Conservation (phyloP, 352 stramenopile genomes). For the Pythium rhizo-oryzae region DNA sequence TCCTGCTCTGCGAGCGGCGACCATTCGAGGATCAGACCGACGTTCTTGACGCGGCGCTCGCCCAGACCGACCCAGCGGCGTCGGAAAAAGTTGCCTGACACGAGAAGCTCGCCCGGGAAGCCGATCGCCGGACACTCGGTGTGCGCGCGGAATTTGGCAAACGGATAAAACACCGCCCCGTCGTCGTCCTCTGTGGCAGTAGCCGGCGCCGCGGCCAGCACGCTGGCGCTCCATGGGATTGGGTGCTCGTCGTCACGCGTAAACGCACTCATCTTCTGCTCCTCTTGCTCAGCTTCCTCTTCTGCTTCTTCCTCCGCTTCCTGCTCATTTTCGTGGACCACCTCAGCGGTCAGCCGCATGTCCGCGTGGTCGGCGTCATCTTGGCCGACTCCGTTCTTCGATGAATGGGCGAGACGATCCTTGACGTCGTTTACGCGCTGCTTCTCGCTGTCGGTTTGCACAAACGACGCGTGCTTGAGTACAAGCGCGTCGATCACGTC, state of each 20-base stretch:
- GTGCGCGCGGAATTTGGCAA: constrained; percentile 76
- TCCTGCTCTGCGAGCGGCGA: constrained; percentile 74
- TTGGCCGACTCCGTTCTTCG: constrained; percentile 39
- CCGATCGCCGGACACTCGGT: constrained; percentile 69
- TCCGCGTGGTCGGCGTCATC: constrained; percentile 67
- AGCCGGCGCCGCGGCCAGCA: constrained; percentile 37
- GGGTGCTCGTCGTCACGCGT: constrained; percentile 89
- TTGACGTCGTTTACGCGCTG: constrained; percentile 62
- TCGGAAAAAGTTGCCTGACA: constrained; percentile 91
- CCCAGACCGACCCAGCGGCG: constrained; percentile 87
- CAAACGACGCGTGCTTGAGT: constrained; percentile 56
- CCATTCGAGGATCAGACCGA: constrained; percentile 89
- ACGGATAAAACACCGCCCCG: constrained; percentile 77
- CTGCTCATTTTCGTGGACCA: constrained; percentile 91
- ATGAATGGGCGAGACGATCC: constrained; percentile 61
- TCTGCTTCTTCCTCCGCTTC: constrained; percentile 88
- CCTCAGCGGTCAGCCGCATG: constrained; percentile 79
- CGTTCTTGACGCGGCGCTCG: constrained; percentile 88
- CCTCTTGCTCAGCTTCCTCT: constrained; percentile 89
- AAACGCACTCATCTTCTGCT: constrained; percentile 92
- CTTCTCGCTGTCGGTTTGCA: constrained; percentile 54
- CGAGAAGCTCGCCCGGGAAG: constrained; percentile 67
- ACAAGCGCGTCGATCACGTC: constrained; percentile 73
- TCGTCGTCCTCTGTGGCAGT: constrained; percentile 35
- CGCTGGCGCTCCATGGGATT: constrained; percentile 70